A percentile compares a stretch with the other conserved stretches of the same genome.
Evolutionary conservation across 2,329 filamentous ascomycete genomes (phyloP).

Genomic region (Ophiostoma ulmi): DNA sequence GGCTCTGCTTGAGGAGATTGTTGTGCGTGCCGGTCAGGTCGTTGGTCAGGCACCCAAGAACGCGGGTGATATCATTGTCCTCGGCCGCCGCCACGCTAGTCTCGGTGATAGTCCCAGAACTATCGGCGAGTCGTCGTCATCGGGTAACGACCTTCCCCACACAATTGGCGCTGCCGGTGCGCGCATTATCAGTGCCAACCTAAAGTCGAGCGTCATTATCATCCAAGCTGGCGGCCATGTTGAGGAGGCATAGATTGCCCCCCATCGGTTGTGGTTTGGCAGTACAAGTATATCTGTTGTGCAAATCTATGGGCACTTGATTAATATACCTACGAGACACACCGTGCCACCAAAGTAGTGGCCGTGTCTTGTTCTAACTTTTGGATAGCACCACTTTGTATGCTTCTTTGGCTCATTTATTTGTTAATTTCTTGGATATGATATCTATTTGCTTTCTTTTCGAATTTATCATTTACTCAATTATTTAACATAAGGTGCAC

Average conservation of each 20-base stretch:
- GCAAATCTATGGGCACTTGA: neutral
- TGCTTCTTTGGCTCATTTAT: conserved; percentile 4
- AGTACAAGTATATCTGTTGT: neutral
- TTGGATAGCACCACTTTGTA: neutral
- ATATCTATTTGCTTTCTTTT: conserved; percentile 13
- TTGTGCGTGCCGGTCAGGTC: conserved; percentile 53
- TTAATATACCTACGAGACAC: too few species aligned
- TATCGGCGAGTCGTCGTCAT: conserved; percentile 25
- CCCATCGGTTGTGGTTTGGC: neutral
- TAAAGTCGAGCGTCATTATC: conserved; percentile 65
- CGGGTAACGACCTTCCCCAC: conserved; percentile 40
- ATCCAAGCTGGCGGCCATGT: conserved; percentile 52
- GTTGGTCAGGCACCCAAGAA: conserved; percentile 57
- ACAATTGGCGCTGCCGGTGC: conserved; percentile 58
- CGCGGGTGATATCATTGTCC: conserved; percentile 64
- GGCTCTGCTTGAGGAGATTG: conserved; percentile 41
- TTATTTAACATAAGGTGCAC: neutral
- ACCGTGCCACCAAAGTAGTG: too few species aligned
- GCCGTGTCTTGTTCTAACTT: too few species aligned
- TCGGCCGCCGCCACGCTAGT: conserved; percentile 51
- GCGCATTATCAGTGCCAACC: conserved; percentile 51
- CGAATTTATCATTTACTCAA: neutral
- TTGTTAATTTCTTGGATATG: neutral
- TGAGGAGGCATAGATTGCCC: conserved; percentile 22
- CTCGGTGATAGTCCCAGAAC: conserved; percentile 26